phyloP scores from a whole-genome alignment of 2,329 filamentous ascomycete species.

The Elsinoe necatrix region DNA sequence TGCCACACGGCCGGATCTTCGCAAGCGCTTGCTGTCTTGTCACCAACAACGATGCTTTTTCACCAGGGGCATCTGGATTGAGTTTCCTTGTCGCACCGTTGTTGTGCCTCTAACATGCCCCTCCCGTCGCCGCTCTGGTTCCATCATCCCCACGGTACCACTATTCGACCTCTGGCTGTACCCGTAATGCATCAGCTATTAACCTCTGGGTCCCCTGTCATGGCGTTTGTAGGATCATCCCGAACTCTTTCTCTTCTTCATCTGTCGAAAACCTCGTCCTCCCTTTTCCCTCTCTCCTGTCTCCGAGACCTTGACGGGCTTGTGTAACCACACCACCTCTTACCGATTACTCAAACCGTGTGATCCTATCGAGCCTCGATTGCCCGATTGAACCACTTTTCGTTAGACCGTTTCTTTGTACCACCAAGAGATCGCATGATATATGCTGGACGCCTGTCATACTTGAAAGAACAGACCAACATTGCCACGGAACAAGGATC shows the following conservation, averaged over 20 bases:
- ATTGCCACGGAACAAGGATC: constrained; percentile 2
- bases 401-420: constrained; percentile 6
- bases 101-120: constrained; percentile 5
- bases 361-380: background rate
- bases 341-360: background rate
- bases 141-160: constrained; percentile 10
- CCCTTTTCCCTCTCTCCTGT: background rate
- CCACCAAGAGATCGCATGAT: constrained; percentile 11
- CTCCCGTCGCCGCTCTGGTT: constrained; percentile 1
- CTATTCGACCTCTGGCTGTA: background rate
- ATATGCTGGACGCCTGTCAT: constrained; percentile 2
- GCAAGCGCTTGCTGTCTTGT: constrained; percentile 7
- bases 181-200: constrained; percentile 10
- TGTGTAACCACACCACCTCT: constrained; percentile 1
- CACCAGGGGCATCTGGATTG: constrained; percentile 1
- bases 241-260: background rate
- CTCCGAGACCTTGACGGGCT: background rate
- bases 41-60: constrained; percentile 11
- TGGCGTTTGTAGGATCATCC: constrained; percentile 9
- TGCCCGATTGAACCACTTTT: background rate
- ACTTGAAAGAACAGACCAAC: background rate
- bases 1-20: constrained; percentile 8
- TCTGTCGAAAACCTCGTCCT: background rate
- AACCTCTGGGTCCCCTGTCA: constrained; percentile 3
- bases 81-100: constrained; percentile 14